Percentiles rank a stretch among this genome's conserved stretches.
Evolutionary conservation across 257 asterid species (phyloP).

Genomic region (Lycium ferocissimum): DNA sequence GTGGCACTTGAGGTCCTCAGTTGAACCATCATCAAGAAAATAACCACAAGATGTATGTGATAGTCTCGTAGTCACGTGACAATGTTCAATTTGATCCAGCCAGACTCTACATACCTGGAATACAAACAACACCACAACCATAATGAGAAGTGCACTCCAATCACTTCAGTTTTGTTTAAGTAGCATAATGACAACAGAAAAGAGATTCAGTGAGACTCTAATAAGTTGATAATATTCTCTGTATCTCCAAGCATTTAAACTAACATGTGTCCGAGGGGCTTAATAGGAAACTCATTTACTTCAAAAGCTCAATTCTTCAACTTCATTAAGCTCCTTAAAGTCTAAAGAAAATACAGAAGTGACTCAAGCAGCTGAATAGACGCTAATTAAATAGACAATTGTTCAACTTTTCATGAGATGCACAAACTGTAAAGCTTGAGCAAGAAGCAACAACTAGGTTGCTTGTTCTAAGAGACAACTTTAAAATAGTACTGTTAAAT

Average conservation of each 20-base stretch:
- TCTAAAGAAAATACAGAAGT: background rate
- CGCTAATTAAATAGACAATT: background rate
- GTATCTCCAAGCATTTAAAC: background rate
- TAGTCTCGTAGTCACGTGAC: conserved; percentile 69
- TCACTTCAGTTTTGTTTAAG: background rate
- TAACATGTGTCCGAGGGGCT: conserved; percentile 2
- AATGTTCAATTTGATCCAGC: conserved; percentile 76
- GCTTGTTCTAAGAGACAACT: conserved; percentile 5
- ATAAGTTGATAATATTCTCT: conserved; percentile 17
- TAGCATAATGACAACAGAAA: conserved; percentile 11
- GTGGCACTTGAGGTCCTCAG: conserved; percentile 62
- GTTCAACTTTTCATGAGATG: background rate
- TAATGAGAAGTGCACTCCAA: background rate
- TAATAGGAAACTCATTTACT: conserved; percentile 10
- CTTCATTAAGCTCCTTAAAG: background rate
- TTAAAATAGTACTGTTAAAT: background rate
- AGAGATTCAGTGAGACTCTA: background rate
- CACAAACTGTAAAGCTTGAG: background rate
- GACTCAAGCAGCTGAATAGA: background rate
- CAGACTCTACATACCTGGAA: conserved; percentile 84
- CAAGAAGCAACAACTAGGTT: conserved; percentile 1
- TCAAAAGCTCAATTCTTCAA: background rate
- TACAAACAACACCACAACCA: background rate
- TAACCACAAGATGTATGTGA: conserved; percentile 75
- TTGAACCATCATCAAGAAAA: conserved; percentile 47